phyloP scores from a whole-genome alignment of 73 alveolate species.

The Paramecium biaurelia region DNA sequence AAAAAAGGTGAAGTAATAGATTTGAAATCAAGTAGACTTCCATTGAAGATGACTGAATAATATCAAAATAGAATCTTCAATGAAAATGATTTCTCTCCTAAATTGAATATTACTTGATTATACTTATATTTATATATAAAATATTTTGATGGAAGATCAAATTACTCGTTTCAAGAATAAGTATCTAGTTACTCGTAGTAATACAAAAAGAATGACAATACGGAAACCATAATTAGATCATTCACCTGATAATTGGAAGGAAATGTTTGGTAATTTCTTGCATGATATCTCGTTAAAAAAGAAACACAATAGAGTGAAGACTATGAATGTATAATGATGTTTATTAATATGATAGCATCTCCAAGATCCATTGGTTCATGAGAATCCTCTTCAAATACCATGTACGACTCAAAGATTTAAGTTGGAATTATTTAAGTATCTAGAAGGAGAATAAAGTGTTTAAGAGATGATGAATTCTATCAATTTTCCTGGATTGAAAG shows the following conservation, averaged over 20 bases:
- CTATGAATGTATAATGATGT: neutral
- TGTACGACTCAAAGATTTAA: neutral
- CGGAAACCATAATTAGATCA: neutral
- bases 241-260: slow-evolving; percentile 24
- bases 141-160: neutral
- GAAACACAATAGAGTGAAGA: neutral
- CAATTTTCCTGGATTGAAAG: slow-evolving; percentile 15
- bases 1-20: neutral
- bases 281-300: neutral
- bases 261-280: neutral
- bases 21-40: neutral
- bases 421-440: slow-evolving; percentile 28
- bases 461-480: slow-evolving; percentile 8
- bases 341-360: neutral
- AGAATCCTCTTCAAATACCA: neutral
- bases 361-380: neutral
- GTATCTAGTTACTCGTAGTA: neutral
- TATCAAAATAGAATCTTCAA: neutral
- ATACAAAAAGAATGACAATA: neutral
- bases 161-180: neutral
- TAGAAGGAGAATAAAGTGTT: slow-evolving; percentile 10
- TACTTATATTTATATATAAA: neutral
- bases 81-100: neutral
- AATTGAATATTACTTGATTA: neutral
- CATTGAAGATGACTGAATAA: neutral